Evolutionary conservation across 768 basidiomycete species (phyloP), one percentile per base, ranked within the genome.

Genomic region (Lactarius pseudohatsudake): DNA sequence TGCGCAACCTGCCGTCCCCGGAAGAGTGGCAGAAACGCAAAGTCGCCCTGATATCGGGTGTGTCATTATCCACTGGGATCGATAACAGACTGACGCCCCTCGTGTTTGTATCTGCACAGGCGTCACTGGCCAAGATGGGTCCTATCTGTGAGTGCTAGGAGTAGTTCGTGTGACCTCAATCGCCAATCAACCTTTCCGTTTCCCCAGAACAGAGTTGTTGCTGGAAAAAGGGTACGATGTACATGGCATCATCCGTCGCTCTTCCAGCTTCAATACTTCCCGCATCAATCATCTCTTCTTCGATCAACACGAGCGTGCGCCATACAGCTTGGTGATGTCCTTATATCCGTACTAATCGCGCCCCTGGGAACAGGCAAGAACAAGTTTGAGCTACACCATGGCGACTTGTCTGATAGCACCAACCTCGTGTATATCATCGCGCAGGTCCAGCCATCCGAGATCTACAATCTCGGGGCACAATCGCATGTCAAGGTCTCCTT

Each of bases 401-500:
- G 94, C 72, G 94, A 98, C 79, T 82, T 96, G 73, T 90, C 91
- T 73, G 96, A 98, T 81, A 93, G 91, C 78, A 97, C 96, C 74
- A 98, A 98, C 76, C 87, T 98, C 69, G 96, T 97, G 55, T 95
- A 95, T 79, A 90, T 98, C 80, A 89, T 98, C 76, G 90, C 96
- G 3, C 88, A 93, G 72, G 94, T 97, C 63, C 91, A 91, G 76
- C 96, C 96, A 2, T 89, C 94, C 26, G 96, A 98, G 79, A 89
- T 98, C 67, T 98, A 97, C 86, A 98, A 98, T 78, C 89, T 98
- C 61, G 96, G 94, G 55, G 96, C 96, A 18, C 96, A 98, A 77
- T 94, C 92, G 53, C 96, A 98, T 80, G 96, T 98, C 81, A 98
- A 98, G 78, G 96, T 98, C 70, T 97, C 95, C 32, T 98, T 98